Percentiles rank a stretch among this genome's conserved stretches.
Evolutionary conservation across 495 filamentous ascomycete species (phyloP).

Genomic region (Talaromyces nanjingensis): DNA sequence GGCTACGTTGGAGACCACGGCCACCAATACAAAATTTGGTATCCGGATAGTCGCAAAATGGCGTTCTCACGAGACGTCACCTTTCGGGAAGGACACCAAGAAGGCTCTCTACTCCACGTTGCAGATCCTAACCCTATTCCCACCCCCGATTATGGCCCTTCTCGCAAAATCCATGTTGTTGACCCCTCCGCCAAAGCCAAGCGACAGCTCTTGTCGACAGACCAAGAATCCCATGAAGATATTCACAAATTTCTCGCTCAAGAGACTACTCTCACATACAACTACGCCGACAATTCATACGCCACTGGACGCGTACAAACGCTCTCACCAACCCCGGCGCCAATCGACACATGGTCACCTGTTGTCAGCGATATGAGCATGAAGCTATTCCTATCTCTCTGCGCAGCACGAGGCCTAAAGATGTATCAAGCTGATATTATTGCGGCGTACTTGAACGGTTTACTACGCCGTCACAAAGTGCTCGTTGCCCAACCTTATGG

Average conservation of each 20-base stretch:
- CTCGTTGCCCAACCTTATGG: neutral
- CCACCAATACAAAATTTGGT: neutral
- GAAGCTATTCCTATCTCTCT: constrained; percentile 2
- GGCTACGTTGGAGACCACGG: constrained; percentile 6
- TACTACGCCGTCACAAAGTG: neutral
- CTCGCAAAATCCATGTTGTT: neutral
- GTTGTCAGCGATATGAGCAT: neutral
- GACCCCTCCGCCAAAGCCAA: neutral
- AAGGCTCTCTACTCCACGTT: neutral
- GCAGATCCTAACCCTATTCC: neutral
- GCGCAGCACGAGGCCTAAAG: neutral
- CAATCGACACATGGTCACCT: neutral
- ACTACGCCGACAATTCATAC: no score
- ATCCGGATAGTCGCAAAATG: neutral
- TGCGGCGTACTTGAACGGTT: neutral
- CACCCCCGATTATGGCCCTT: neutral
- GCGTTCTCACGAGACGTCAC: constrained; percentile 3
- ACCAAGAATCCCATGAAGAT: neutral
- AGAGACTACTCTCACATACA: no score
- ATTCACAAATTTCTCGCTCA: no score
- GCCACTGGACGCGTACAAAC: no score
- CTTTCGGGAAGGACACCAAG: constrained; percentile 4
- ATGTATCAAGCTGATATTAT: neutral
- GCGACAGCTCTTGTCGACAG: neutral
- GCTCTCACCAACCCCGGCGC: no score